Conservation (phyloP, 495 filamentous ascomycete genomes). For the Aspergillus kassunensis region DNA sequence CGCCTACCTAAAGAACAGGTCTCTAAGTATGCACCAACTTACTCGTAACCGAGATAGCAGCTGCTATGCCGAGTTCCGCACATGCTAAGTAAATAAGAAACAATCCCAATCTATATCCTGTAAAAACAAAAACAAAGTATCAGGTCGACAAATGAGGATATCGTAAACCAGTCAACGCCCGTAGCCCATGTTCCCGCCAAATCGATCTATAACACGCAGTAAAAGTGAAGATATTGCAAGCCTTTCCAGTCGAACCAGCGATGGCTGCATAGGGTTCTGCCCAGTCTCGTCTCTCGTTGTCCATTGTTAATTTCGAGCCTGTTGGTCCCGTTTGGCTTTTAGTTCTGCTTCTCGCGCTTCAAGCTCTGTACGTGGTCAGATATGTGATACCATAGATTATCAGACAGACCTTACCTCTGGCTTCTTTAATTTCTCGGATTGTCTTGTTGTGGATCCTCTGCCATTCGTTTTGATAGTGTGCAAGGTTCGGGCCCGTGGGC, state of each 20-base stretch:
- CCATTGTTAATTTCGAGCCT: slow-evolving; percentile 3
- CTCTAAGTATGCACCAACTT: too few species aligned
- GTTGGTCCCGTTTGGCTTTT: background rate
- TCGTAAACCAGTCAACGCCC: background rate
- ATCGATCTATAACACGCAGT: background rate
- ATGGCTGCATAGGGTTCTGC: background rate
- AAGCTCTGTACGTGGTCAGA: background rate
- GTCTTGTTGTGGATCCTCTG: slow-evolving; percentile 17
- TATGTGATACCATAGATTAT: background rate
- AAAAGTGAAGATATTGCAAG: background rate
- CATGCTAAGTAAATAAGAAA: background rate
- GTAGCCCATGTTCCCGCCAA: background rate
- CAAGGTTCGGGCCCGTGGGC: slow-evolving; percentile 1
- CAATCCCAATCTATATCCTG: background rate
- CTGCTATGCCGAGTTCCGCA: too few species aligned
- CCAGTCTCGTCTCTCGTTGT: background rate
- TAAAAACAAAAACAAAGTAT: background rate
- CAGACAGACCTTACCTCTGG: slow-evolving; percentile 7
- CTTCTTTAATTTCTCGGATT: slow-evolving; percentile 15
- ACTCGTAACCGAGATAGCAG: too few species aligned
- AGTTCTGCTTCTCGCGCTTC: slow-evolving; percentile 2
- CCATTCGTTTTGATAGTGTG: slow-evolving; percentile 17
- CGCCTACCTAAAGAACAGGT: too few species aligned
- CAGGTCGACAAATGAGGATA: background rate
- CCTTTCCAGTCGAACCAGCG: background rate